phyloP scores from a whole-genome alignment of 495 filamentous ascomycete species.

The Neurospora hispaniola region DNA sequence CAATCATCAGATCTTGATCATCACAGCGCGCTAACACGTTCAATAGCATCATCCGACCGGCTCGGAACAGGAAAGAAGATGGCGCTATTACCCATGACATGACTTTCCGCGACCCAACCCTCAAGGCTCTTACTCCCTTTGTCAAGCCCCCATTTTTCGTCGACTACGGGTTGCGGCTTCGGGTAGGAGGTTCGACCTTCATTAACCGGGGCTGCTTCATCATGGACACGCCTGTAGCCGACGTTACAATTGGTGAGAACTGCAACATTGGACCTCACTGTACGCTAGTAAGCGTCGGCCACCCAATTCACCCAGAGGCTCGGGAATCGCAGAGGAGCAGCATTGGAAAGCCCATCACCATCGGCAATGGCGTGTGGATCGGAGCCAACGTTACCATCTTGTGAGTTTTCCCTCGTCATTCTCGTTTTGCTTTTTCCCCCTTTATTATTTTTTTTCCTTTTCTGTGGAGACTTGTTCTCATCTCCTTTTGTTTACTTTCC shows the following conservation, averaged over 20 bases:
- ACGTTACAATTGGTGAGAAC: conserved; percentile 23
- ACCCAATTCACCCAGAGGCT: conserved; percentile 18
- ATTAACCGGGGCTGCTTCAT: conserved; percentile 29
- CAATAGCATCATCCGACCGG: conserved; percentile 23
- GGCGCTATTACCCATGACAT: conserved; percentile 22
- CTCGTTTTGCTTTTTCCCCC: not conserved
- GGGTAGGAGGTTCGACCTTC: conserved; percentile 23
- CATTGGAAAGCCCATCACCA: conserved; percentile 23
- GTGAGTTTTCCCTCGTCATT: conserved; percentile 9
- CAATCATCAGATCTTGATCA: not conserved
- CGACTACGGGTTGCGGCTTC: conserved; percentile 26
- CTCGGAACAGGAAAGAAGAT: conserved; percentile 17
- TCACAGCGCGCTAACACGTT: not conserved
- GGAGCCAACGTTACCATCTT: conserved; percentile 50
- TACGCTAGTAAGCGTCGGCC: conserved; percentile 18
- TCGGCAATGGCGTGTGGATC: conserved; percentile 26
- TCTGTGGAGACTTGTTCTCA: not conserved
- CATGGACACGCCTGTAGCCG: conserved; percentile 28
- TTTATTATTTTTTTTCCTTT: too few relatives aligned
- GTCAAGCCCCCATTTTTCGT: conserved; percentile 26
- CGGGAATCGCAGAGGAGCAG: conserved; percentile 15
- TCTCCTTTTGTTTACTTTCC: not conserved
- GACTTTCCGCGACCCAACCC: conserved; percentile 20
- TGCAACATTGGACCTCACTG: conserved; percentile 28
- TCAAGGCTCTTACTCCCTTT: conserved; percentile 22